Percentiles rank a stretch among this genome's conserved stretches.
phyloP scores from a whole-genome alignment of 2,329 filamentous ascomycete genomes.

The Phoma herbarum region DNA sequence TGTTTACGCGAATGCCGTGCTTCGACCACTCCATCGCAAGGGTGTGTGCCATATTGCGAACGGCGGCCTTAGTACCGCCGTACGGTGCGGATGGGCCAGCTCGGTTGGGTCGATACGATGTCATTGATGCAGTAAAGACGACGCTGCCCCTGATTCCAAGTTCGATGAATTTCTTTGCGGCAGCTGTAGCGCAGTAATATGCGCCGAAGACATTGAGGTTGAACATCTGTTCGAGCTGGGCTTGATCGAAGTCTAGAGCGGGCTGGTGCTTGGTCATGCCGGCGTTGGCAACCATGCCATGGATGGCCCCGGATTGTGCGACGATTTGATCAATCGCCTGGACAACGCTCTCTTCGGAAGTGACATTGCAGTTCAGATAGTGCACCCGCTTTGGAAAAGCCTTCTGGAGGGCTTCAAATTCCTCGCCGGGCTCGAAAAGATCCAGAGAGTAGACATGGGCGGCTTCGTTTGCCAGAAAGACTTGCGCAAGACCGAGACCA shows the following conservation, averaged over 20 bases:
- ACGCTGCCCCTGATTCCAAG: conserved; percentile 59
- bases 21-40: conserved; percentile 87
- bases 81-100: conserved; percentile 62
- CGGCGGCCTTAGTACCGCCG: conserved; percentile 55
- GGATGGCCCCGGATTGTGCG: conserved; percentile 56
- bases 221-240: conserved; percentile 59
- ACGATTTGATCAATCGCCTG: conserved; percentile 59
- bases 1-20: conserved; percentile 82
- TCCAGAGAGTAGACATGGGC: conserved; percentile 60
- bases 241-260: conserved; percentile 60
- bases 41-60: conserved; percentile 58
- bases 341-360: conserved; percentile 57
- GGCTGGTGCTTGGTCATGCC: conserved; percentile 63
- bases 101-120: conserved; percentile 60
- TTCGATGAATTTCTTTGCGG: conserved; percentile 56
- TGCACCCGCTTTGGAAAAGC: conserved; percentile 54
- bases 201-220: conserved; percentile 60
- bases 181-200: conserved; percentile 58
- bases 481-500: conserved; percentile 58
- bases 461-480: conserved; percentile 59
- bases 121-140: conserved; percentile 61
- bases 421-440: conserved; percentile 57
- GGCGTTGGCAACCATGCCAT: conserved; percentile 63
- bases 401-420: conserved; percentile 55
- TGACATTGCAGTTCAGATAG: conserved; percentile 60